Evolutionary conservation across 176 grass and related monocot species (phyloP).

Genomic region (Carex pumila): DNA sequence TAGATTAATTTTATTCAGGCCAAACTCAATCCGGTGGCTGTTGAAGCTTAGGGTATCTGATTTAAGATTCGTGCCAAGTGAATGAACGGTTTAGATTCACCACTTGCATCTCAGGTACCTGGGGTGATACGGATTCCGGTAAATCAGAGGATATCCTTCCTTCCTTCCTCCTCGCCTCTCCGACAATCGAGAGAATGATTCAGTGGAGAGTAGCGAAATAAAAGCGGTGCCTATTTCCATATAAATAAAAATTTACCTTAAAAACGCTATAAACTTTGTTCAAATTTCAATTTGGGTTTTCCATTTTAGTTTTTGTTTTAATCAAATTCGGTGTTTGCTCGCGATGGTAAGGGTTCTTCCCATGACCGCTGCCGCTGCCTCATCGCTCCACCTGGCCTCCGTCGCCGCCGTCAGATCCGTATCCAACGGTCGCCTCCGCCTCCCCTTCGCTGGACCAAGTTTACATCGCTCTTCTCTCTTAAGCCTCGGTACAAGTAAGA

Average conservation of each 20-base stretch:
- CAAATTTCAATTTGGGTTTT: neutral
- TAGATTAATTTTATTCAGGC: too few relatives aligned
- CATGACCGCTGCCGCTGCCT: slow-evolving; percentile 10
- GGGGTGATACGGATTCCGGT: too few relatives aligned
- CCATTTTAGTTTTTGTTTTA: neutral
- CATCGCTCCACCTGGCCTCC: neutral
- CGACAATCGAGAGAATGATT: neutral
- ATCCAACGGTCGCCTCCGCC: neutral
- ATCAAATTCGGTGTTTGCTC: neutral
- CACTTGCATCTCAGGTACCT: too few relatives aligned
- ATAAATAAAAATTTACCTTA: neutral
- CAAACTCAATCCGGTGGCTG: too few relatives aligned
- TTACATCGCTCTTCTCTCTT: neutral
- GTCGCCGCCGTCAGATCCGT: slow-evolving; percentile 1
- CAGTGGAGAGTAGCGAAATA: neutral
- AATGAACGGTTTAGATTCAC: too few relatives aligned
- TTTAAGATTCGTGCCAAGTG: too few relatives aligned
- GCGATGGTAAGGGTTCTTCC: slow-evolving; percentile 31
- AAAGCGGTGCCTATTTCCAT: neutral
- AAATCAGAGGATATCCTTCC: too few relatives aligned
- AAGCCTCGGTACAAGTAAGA: slow-evolving; percentile 3
- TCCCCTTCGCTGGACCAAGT: neutral
- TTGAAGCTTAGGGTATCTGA: too few relatives aligned
- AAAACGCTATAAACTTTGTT: neutral
- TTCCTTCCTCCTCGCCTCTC: neutral